These are phyloP conservation scores for Auxenochlorella pyrenoidosa DNA, from an alignment of 139 green algal species.

Conservation along the genomic window DNA sequence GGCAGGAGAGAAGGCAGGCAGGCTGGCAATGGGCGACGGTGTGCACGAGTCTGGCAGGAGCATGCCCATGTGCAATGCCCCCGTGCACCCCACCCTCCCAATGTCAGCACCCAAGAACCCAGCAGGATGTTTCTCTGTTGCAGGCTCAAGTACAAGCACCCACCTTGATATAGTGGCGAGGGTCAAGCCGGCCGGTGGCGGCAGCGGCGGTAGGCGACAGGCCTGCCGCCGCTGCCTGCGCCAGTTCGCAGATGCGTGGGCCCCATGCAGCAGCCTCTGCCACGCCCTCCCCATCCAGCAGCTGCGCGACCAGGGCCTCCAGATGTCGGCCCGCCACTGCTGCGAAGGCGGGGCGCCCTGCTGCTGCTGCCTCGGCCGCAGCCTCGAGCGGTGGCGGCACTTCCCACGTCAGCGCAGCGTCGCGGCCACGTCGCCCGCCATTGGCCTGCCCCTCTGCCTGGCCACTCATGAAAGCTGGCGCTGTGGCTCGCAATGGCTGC, in stretches of 20 bases:
- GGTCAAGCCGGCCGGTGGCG: conserved; percentile 60
- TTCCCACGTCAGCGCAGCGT: conserved; percentile 61
- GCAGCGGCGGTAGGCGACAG: conserved; percentile 58
- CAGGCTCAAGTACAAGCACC: background rate
- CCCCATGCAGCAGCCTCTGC: conserved; percentile 51
- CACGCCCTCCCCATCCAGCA: conserved; percentile 65
- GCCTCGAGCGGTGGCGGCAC: conserved; percentile 60
- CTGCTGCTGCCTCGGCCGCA: background rate
- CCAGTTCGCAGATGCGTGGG: conserved; percentile 59
- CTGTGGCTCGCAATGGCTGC: background rate
- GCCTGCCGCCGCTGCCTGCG: conserved; percentile 49
- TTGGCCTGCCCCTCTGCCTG: background rate
- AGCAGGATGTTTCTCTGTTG: background rate
- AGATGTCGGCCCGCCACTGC: conserved; percentile 65
- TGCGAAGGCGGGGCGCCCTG: conserved; percentile 30
- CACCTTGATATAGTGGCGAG: conserved; percentile 75
- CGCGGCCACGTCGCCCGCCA: background rate
- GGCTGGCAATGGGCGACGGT: too few species aligned
- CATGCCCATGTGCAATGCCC: too few species aligned
- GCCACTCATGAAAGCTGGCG: background rate
- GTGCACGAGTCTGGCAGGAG: too few species aligned
- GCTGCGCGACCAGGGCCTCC: conserved; percentile 67
- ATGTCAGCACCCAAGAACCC: too few species aligned
- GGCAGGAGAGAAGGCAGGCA: too few species aligned
- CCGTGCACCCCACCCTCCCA: too few species aligned